These are phyloP conservation scores for Yarrowia bubula DNA, from an alignment of 805 yeast species.

Conservation along the genomic window DNA sequence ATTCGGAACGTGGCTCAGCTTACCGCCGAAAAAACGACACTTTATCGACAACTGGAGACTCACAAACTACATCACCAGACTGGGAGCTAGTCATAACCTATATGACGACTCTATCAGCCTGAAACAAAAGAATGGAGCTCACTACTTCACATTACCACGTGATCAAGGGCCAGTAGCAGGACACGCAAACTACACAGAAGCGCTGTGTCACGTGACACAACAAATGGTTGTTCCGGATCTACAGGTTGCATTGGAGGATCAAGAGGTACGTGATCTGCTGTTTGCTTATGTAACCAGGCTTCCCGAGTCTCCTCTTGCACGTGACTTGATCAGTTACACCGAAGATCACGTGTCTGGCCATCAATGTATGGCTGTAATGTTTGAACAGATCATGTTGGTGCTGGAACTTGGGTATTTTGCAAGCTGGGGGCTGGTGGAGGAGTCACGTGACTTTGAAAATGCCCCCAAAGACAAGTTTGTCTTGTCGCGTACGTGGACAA, in stretches of 20 bases:
- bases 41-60: slow-evolving; percentile 4
- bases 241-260: background rate
- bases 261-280: background rate
- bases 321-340: background rate
- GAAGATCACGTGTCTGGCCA: background rate
- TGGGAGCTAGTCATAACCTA: slow-evolving; percentile 1
- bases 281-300: background rate
- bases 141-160: background rate
- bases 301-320: background rate
- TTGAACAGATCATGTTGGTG: background rate
- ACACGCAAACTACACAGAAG: slow-evolving; percentile 11
- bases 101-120: background rate
- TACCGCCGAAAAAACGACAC: background rate
- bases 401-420: slow-evolving; percentile 6
- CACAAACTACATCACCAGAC: background rate
- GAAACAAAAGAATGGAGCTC: background rate
- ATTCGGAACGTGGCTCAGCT: slow-evolving; percentile 18
- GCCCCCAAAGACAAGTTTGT: background rate
- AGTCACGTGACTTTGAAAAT: background rate
- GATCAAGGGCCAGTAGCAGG: slow-evolving; percentile 12
- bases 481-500: background rate
- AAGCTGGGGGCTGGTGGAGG: background rate
- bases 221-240: background rate
- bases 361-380: background rate
- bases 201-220: background rate